These are phyloP conservation scores for Boechera stricta DNA, from an alignment of 345 rosid genomes.

Conservation along the genomic window DNA sequence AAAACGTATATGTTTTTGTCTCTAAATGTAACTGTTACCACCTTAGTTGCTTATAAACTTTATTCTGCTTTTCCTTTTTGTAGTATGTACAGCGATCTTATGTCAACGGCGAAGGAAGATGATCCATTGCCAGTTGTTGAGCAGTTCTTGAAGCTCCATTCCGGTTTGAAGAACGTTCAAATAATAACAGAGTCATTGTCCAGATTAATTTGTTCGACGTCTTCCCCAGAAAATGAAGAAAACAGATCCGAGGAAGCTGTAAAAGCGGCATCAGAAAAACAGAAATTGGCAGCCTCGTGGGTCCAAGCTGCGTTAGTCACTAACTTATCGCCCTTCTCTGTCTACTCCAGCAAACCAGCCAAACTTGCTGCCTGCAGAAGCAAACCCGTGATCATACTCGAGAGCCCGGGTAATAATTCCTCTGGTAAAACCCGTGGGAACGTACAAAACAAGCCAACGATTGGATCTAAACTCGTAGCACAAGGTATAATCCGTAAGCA, in stretches of 20 bases:
- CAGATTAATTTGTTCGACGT: slow-evolving; percentile 49
- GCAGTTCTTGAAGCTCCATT: slow-evolving; percentile 79
- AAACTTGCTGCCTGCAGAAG: slow-evolving; percentile 42
- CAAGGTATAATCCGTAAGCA: slow-evolving; percentile 68
- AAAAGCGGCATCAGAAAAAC: slow-evolving; percentile 63
- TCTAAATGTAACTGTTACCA: slow-evolving; percentile 7
- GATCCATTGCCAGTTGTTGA: slow-evolving; percentile 90
- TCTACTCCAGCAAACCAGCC: slow-evolving; percentile 60
- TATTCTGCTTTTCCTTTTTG: slow-evolving; percentile 36
- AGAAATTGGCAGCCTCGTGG: slow-evolving; percentile 78
- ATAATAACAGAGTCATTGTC: slow-evolving; percentile 66
- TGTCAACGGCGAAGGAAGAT: slow-evolving; percentile 78
- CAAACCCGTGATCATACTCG: slow-evolving; percentile 65
- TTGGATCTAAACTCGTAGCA: slow-evolving; percentile 76
- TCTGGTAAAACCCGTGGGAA: slow-evolving; percentile 53
- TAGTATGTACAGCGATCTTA: slow-evolving; percentile 78
- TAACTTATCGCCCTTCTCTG: slow-evolving; percentile 75
- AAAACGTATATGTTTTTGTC: neutral
- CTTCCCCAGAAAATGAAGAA: slow-evolving; percentile 64
- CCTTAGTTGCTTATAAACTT: slow-evolving; percentile 9
- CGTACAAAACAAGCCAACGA: slow-evolving; percentile 54
- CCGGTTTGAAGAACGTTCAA: slow-evolving; percentile 61
- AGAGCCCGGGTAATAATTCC: slow-evolving; percentile 55
- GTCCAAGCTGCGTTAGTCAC: slow-evolving; percentile 90
- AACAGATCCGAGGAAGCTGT: slow-evolving; percentile 69